These are phyloP conservation scores for Paraconiothyrium brasiliense DNA, from an alignment of 2,329 filamentous ascomycete species.

Conservation along the genomic window DNA sequence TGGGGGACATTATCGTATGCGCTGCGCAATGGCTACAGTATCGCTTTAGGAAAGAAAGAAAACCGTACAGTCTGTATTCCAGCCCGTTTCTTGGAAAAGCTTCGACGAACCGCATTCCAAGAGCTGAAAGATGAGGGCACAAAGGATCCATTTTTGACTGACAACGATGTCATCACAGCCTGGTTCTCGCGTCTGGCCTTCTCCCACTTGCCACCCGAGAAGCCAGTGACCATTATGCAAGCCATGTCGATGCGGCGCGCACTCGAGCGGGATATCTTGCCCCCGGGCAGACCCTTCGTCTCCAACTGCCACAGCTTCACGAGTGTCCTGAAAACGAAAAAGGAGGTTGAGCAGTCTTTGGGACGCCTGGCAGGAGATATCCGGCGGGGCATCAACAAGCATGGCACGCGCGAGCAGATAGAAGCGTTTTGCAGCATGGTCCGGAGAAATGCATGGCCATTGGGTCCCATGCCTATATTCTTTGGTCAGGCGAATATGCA, in stretches of 20 bases:
- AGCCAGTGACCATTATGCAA: slow-evolving; percentile 13
- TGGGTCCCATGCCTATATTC: slow-evolving; percentile 9
- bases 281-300: not conserved
- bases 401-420: slow-evolving; percentile 6
- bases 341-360: not conserved
- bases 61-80: slow-evolving; percentile 8
- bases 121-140: slow-evolving; percentile 2
- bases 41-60: slow-evolving; percentile 8
- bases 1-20: slow-evolving; percentile 12
- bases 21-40: slow-evolving; percentile 12
- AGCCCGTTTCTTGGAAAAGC: slow-evolving; percentile 1
- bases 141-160: slow-evolving; percentile 6
- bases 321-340: slow-evolving; percentile 4
- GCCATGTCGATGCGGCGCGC: slow-evolving; percentile 14
- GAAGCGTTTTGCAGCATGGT: slow-evolving; percentile 3
- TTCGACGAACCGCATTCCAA: slow-evolving; percentile 8
- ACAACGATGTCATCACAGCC: slow-evolving; percentile 11
- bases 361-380: not conserved
- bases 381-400: slow-evolving; percentile 6
- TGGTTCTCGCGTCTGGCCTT: slow-evolving; percentile 11
- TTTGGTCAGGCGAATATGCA: slow-evolving; percentile 4
- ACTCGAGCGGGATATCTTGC: not conserved
- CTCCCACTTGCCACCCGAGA: slow-evolving; percentile 8
- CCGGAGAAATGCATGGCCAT: slow-evolving; percentile 1
- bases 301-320: slow-evolving; percentile 7